Conservation (phyloP, 2,329 filamentous ascomycete species). For the Xylariaceae sp. region DNA sequence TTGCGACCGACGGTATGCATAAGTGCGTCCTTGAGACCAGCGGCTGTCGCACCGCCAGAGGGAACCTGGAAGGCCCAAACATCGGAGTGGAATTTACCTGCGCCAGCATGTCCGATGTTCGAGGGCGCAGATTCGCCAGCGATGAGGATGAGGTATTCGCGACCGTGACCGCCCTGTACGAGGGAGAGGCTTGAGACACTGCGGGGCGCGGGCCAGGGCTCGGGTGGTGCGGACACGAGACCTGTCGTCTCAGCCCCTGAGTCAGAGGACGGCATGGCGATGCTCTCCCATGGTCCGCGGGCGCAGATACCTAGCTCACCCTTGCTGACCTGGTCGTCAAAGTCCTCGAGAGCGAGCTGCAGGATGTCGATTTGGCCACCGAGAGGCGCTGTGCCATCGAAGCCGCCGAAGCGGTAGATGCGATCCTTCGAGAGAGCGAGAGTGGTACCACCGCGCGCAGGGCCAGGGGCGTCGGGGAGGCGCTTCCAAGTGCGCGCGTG, state of each 20-base stretch:
- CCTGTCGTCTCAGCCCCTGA: conserved; percentile 1
- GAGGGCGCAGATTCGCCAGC: conserved; percentile 53
- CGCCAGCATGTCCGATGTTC: conserved; percentile 41
- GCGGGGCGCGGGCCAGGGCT: conserved; percentile 46
- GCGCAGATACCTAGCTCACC: conserved; percentile 48
- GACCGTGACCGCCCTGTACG: conserved; percentile 53
- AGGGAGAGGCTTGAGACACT: conserved; percentile 51
- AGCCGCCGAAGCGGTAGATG: conserved; percentile 76
- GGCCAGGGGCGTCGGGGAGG: conserved; percentile 61
- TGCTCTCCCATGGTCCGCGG: conserved; percentile 50
- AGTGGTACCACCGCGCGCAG: conserved; percentile 60
- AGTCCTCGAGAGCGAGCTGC: conserved; percentile 51
- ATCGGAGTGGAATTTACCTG: conserved; percentile 53
- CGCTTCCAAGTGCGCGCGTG: conserved; percentile 59
- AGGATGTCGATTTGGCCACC: conserved; percentile 68
- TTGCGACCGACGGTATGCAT: conserved; percentile 47
- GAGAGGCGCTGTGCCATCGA: conserved; percentile 63
- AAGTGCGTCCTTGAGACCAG: conserved; percentile 52
- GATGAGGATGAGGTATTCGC: conserved; percentile 57
- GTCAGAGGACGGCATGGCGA: conserved; percentile 30
- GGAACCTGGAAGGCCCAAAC: conserved; percentile 61
- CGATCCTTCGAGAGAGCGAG: conserved; percentile 59
- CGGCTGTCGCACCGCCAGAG: conserved; percentile 48
- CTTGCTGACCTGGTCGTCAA: conserved; percentile 44
- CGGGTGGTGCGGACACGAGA: conserved; percentile 10